Base-by-base conservation (phyloP, 164 flowering plant species). In the Cinnamomum micranthum region DNA sequence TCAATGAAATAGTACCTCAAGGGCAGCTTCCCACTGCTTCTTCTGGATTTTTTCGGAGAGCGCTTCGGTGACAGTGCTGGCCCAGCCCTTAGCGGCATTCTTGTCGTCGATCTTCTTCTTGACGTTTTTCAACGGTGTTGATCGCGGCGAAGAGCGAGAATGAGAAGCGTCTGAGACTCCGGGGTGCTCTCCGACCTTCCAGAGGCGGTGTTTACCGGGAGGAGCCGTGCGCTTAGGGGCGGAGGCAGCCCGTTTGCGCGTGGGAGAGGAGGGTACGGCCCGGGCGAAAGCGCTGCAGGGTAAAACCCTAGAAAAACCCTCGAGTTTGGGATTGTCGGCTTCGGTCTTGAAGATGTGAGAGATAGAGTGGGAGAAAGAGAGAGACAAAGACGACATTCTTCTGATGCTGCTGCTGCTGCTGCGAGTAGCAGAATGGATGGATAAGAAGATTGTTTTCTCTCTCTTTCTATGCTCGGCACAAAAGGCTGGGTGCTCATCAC, bases 101-200 rank as follows among this genome's bases (percentile, higher is more conserved):
- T 79, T 92, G 31, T 84, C 78, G 28, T 93, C 97, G 33, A 87
- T 52, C 74, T 87, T 93, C 90, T 93, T 93, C 88, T 92, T 92
- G 66, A 89, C 15, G 73, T 91, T 93, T 85, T 92, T 95, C 2
- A 91, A 72, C 0, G 93, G 97, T 3, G 88, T 68, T 51, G 73
- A 86, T 1, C 41, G 59, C 60, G 77, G 68, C 15, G 81, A 41
- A 41, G 47, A 41, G 3, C 41, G 58, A 12, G 78, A 73, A 4
- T 27, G 17, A 63, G 76, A 77, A 1, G 80, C 23, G 13, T 81
- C 85, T 1, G 88, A 80, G 2, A 78, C 15, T 3, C 89, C 97
- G 0, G 97, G 99, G 77, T 83, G 92, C 76, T 93, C 94, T 1
- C 99, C 99, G 71, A 84, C 75, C 77, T 90, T 95, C 99, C 99